These are phyloP conservation scores for Vicia villosa DNA, from an alignment of 306 rosid species.

Conservation along the genomic window DNA sequence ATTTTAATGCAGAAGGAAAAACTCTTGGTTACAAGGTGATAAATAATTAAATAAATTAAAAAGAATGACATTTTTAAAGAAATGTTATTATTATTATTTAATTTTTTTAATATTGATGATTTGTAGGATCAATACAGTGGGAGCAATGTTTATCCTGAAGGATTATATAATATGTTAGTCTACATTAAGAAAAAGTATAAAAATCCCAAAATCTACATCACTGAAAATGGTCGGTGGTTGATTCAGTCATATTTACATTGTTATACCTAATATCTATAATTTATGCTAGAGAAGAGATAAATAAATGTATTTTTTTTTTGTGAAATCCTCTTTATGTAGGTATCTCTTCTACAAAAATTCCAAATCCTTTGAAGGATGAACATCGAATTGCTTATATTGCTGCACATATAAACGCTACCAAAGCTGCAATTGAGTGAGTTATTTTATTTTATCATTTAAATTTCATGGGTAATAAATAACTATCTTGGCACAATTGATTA, in stretches of 20 bases:
- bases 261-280: not conserved
- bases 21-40: conserved; percentile 42
- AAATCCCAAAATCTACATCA: conserved; percentile 40
- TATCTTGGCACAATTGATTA: not conserved
- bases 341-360: too few relatives aligned
- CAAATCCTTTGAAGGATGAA: not conserved
- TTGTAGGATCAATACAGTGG: not conserved
- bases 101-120: conserved; percentile 1
- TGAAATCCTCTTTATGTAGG: not conserved
- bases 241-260: not conserved
- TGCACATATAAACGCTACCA: not conserved
- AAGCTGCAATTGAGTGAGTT: conserved; percentile 21
- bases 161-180: conserved; percentile 34
- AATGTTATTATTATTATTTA: not conserved
- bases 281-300: not conserved
- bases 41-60: not conserved
- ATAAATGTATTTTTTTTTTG: not conserved
- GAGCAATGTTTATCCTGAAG: conserved; percentile 34
- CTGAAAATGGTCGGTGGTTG: conserved; percentile 43
- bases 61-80: not conserved
- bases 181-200: conserved; percentile 31
- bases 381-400: not conserved
- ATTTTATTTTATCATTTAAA: too few relatives aligned
- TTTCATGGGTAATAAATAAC: not conserved
- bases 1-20: conserved; percentile 25